Conservation (phyloP, 202 grass and related monocot species). For the Zizania palustris region DNA sequence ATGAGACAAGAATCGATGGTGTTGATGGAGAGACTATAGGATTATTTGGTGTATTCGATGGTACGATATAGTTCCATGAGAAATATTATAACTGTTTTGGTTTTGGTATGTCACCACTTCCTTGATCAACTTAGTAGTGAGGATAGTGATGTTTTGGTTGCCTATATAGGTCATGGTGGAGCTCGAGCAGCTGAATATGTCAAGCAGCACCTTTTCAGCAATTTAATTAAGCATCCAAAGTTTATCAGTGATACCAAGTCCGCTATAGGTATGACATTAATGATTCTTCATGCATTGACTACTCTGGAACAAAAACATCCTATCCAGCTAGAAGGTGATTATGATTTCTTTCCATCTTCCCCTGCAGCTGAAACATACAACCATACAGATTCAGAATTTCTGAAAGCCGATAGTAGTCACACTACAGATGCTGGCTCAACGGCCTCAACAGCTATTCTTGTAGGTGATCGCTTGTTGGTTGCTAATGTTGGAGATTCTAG, state of each 20-base stretch:
- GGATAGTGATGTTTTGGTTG: not conserved
- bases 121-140: not conserved
- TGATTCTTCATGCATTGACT: not conserved
- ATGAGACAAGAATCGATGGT: constrained; percentile 80
- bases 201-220: constrained; percentile 75
- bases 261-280: constrained; percentile 68
- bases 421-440: constrained; percentile 89
- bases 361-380: constrained; percentile 92
- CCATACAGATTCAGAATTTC: constrained; percentile 85
- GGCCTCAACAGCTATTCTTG: constrained; percentile 84
- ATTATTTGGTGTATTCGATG: constrained; percentile 92
- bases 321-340: not conserved
- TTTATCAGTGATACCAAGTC: constrained; percentile 82
- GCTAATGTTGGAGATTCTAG: constrained; percentile 97
- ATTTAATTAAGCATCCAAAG: constrained; percentile 84
- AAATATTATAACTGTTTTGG: too few relatives aligned
- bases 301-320: not conserved
- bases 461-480: constrained; percentile 78
- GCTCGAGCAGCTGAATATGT: constrained; percentile 87
- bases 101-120: too few relatives aligned
- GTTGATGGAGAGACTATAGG: constrained; percentile 80
- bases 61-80: constrained; percentile 19
- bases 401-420: constrained; percentile 82
- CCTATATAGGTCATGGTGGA: constrained; percentile 82
- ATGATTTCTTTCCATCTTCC: constrained; percentile 17